These are phyloP conservation scores for Sindora glabra DNA, from an alignment of 306 rosid species.

Conservation along the genomic window DNA sequence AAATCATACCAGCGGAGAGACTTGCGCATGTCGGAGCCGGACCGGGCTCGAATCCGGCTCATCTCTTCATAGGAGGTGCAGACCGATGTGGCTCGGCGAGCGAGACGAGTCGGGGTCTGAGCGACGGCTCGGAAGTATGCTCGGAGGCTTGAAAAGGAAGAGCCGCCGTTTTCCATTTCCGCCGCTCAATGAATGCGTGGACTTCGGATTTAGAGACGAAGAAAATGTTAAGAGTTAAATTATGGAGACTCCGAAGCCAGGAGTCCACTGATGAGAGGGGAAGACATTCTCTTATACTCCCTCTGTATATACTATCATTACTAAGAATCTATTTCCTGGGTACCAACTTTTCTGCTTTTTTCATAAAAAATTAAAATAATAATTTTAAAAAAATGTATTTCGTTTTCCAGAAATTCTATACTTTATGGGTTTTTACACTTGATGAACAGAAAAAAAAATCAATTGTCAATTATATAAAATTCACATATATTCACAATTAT, in stretches of 20 bases:
- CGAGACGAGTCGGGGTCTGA: constrained; percentile 58
- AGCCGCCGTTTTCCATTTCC: constrained; percentile 40
- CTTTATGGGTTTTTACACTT: too few relatives aligned
- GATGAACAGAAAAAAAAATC: too few relatives aligned
- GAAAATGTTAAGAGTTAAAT: neutral
- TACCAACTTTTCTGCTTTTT: too few relatives aligned
- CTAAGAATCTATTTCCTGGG: too few relatives aligned
- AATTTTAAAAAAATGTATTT: too few relatives aligned
- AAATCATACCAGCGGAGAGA: constrained; percentile 84
- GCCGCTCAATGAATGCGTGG: neutral
- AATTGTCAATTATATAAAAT: too few relatives aligned
- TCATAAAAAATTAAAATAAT: too few relatives aligned
- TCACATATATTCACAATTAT: too few relatives aligned
- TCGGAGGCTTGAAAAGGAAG: constrained; percentile 63
- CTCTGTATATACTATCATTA: too few relatives aligned
- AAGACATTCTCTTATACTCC: too few relatives aligned
- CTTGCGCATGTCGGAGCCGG: constrained; percentile 59
- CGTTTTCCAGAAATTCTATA: too few relatives aligned
- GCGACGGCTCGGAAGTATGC: constrained; percentile 57
- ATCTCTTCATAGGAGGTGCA: constrained; percentile 72
- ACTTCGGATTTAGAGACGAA: neutral
- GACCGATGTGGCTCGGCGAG: constrained; percentile 58
- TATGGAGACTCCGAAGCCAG: neutral
- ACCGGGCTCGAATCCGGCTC: constrained; percentile 45
- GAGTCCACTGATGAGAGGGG: too few relatives aligned